These are phyloP conservation scores for Penicillium malachiteum DNA, from an alignment of 495 filamentous ascomycete species.

Conservation along the genomic window DNA sequence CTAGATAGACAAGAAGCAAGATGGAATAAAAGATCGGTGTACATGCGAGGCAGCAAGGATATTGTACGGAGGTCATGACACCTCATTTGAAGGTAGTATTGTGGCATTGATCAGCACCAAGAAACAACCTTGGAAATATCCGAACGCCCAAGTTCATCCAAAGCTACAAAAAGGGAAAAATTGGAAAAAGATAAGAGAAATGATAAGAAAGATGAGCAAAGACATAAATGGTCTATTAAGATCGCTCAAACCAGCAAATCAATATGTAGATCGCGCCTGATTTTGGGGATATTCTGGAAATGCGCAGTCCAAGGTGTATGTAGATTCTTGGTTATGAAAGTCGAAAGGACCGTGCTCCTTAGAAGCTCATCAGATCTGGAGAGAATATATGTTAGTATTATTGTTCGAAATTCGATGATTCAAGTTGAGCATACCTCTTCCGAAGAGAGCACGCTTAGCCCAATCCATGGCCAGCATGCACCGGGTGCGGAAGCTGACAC, in stretches of 20 bases:
- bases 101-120: no score
- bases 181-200: no score
- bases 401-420: background rate
- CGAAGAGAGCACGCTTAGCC: slow-evolving; percentile 92
- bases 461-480: slow-evolving; percentile 97
- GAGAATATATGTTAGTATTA: slow-evolving; percentile 3
- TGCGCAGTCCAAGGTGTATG: background rate
- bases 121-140: no score
- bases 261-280: background rate
- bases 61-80: no score
- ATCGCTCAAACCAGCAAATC: background rate
- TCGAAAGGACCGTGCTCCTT: slow-evolving; percentile 9
- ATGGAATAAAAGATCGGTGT: no score
- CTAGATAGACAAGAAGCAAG: no score
- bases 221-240: background rate
- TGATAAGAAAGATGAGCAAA: background rate
- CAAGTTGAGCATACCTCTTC: slow-evolving; percentile 69
- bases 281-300: background rate
- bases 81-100: no score
- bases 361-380: slow-evolving; percentile 68
- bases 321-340: background rate
- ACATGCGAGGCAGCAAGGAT: no score
- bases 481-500: slow-evolving; percentile 88
- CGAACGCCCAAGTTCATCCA: no score
- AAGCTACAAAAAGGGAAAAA: no score